These are phyloP conservation scores for Lanmaoa pseudosensibilis DNA, from an alignment of 768 basidiomycete genomes.

Conservation along the genomic window DNA sequence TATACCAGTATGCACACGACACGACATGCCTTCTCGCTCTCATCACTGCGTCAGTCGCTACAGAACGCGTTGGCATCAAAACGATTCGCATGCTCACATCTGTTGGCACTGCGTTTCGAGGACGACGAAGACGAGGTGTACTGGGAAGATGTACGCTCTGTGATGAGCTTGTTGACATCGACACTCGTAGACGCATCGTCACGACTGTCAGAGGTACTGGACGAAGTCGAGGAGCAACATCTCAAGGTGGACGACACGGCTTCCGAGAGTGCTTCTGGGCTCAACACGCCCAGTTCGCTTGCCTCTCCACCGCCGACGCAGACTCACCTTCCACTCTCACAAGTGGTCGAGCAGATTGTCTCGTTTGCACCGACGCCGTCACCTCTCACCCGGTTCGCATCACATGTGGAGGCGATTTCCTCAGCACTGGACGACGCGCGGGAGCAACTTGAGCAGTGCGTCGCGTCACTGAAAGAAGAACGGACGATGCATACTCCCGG, in stretches of 20 bases:
- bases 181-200: constrained; percentile 66
- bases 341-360: constrained; percentile 11
- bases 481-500: constrained; percentile 10
- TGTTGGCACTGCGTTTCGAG: constrained; percentile 75
- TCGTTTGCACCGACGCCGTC: constrained; percentile 78
- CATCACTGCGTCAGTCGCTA: constrained; percentile 58
- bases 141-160: constrained; percentile 81
- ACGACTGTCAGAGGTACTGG: constrained; percentile 61
- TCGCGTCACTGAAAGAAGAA: constrained; percentile 52
- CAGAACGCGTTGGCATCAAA: constrained; percentile 70
- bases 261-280: constrained; percentile 12
- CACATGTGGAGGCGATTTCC: constrained; percentile 70
- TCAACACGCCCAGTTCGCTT: constrained; percentile 17
- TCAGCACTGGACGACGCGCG: constrained; percentile 70
- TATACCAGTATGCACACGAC: constrained; percentile 61
- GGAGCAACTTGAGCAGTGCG: constrained; percentile 63
- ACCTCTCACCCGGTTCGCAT: constrained; percentile 65
- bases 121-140: constrained; percentile 74
- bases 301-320: constrained; percentile 18
- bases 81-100: constrained; percentile 75
- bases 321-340: constrained; percentile 14
- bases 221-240: constrained; percentile 54
- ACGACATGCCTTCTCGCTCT: constrained; percentile 67
- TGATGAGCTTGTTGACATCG: constrained; percentile 68
- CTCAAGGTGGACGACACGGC: constrained; percentile 50